Evolutionary conservation across 108 stramenopile genomes (phyloP).

Genomic region (Skeletonema marinoi): DNA sequence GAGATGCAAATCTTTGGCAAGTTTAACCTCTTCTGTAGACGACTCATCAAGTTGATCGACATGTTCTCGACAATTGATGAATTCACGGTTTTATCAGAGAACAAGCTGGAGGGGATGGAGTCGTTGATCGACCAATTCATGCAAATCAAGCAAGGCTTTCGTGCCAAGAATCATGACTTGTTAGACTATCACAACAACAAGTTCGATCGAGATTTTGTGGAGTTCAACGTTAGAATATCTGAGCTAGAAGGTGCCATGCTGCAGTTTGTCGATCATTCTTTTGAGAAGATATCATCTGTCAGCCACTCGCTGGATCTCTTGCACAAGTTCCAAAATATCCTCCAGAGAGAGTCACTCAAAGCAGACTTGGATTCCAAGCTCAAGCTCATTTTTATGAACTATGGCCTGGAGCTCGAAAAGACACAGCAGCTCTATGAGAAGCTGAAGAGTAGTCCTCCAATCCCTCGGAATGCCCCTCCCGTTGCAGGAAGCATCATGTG

Average conservation of each 20-base stretch:
- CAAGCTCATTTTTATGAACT: constrained; percentile 91
- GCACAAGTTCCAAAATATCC: constrained; percentile 83
- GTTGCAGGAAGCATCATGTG: constrained; percentile 92
- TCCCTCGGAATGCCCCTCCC: constrained; percentile 86
- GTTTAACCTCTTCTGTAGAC: constrained; percentile 90
- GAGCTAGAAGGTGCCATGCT: constrained; percentile 81
- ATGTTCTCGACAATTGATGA: constrained; percentile 91
- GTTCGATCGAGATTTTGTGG: constrained; percentile 89
- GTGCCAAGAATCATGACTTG: constrained; percentile 80
- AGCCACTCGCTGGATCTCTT: constrained; percentile 82
- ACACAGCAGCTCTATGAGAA: constrained; percentile 92
- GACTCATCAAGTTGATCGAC: constrained; percentile 90
- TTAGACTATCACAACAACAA: constrained; percentile 90
- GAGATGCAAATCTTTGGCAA: constrained; percentile 91
- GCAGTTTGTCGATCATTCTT: constrained; percentile 89
- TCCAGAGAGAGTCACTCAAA: constrained; percentile 88
- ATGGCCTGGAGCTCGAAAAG: constrained; percentile 90
- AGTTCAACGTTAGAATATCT: constrained; percentile 85
- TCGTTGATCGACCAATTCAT: constrained; percentile 78
- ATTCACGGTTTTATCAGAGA: constrained; percentile 72
- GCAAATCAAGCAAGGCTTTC: constrained; percentile 77
- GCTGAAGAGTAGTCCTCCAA: constrained; percentile 89
- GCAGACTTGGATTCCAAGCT: constrained; percentile 88
- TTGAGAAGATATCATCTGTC: constrained; percentile 88
- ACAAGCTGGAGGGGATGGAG: constrained; percentile 93